Base-by-base conservation (phyloP, 345 rosid species). In the Eucalyptus brandiana region DNA sequence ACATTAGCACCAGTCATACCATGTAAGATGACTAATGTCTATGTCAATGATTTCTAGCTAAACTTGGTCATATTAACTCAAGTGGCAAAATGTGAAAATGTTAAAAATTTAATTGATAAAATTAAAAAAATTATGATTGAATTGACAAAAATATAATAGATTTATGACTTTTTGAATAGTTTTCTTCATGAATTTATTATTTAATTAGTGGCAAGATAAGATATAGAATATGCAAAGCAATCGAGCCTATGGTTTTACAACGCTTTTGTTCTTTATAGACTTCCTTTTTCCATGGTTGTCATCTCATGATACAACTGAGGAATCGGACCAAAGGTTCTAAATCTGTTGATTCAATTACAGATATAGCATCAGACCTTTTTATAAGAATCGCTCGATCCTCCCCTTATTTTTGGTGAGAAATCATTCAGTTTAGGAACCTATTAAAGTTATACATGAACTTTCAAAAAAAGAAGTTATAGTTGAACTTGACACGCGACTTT, bases 11-110 rank as follows among this genome's bases (percentile, higher is more conserved):
- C 1, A 10, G 3, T 23, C 28, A 23, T 56, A 56, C 5, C 13
- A 56, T 0, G 1, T 56, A 56, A 9, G 62, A 2, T 10, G 6
- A 1, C 13, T 24, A 56, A 56, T 56, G 30, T 56, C 1, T 24
- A 56, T 0, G 3, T 10, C 2, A 24, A 0, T 0, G 1, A 24
- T 0, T 0, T 24, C 2, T 3, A 9, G 28, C 30, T 56, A 56
- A 24, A 56, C 1, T 56, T 56, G 6, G 13, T 24, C 1, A 10
- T 9, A 53, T 24, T 23, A 23, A 56, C 30, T 56, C 28, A 23
- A 56, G 3, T 56, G 62, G 13, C 3, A 56, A 56, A 24, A 56
- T 0, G 6, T 23, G 13, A 56, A 56, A 24, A 56, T 0, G 28
- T 56, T 24, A 23, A 56, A 0, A 0, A 24, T 56, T 56, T 24